Base-by-base conservation (phyloP, 192 early-diverging fungal species). In the Coemansia sp. region DNA sequence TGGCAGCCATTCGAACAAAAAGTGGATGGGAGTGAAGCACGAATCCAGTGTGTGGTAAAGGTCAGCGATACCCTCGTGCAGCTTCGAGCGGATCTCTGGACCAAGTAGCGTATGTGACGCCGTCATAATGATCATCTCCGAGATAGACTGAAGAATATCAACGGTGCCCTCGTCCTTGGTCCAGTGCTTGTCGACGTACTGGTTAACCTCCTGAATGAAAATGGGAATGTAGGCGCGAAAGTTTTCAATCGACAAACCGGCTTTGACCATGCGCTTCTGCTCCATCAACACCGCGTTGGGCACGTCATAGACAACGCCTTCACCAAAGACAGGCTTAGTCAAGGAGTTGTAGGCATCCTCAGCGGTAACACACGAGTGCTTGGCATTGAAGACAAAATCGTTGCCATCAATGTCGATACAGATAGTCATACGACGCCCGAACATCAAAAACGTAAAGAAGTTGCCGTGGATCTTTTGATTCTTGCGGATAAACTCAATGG, bases 181-280 rank as follows among this genome's bases (percentile, higher is more conserved):
- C 69, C 86, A 86, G 74, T 86, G 83, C 61, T 84, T 83, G 48
- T 86, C 64, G 64, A 97, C 88, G 77, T 94, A 96, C 39, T 86
- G 85, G 58, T 75, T 76, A 59, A 89, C 86, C 84, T 99, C 96
- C 62, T 91, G 79, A 38, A 86, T 83, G 59, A 97, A 88, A 72
- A 94, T 88, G 48, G 94, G 92, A 33, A 97, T 87, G 84, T 97
- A 95, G 26, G 87, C 72, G 56, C 90, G 85, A 82, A 99, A 92
- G 69, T 89, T 92, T 23, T 95, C 89, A 59, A 87, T 88, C 63
- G 92, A 90, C 69, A 99, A 84, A 45, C 91, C 89, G 62, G 92
- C 89, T 85, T 99, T 99, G 73, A 97, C 90, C 82, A 99, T 95
- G 85, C 91, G 94, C 85, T 99, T 99, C 84, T 99, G 96, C 83